Evolutionary conservation across 306 rosid species (phyloP).

Genomic region (Macrotyloma uniflorum): DNA sequence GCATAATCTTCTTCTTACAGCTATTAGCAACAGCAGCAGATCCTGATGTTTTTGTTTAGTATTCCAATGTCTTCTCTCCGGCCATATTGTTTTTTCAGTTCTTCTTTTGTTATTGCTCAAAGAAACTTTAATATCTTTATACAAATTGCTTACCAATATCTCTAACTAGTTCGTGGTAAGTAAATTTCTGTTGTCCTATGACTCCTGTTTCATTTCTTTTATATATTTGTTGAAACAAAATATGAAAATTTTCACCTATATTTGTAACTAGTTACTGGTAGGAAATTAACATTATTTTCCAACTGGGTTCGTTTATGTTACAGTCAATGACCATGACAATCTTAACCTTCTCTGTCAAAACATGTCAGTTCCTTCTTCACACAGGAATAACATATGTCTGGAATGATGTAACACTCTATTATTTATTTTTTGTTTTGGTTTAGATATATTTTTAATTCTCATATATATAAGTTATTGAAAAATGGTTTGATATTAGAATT

Average conservation of each 20-base stretch:
- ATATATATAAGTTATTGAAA: too few relatives aligned
- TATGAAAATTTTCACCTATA: conserved; percentile 29
- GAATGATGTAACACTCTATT: too few relatives aligned
- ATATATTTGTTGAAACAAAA: not conserved
- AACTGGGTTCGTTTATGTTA: too few relatives aligned
- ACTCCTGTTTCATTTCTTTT: conserved; percentile 17
- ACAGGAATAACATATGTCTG: too few relatives aligned
- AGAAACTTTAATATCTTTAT: conserved; percentile 20
- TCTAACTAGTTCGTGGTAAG: conserved; percentile 40
- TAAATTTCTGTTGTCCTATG: conserved; percentile 8
- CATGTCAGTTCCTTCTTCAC: too few relatives aligned
- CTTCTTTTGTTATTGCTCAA: not conserved
- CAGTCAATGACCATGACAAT: too few relatives aligned
- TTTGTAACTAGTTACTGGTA: conserved; percentile 29
- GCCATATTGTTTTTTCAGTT: not conserved
- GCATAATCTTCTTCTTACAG: conserved; percentile 31
- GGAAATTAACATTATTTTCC: not conserved
- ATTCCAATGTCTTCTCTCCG: conserved; percentile 10
- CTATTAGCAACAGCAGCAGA: conserved; percentile 22
- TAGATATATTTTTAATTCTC: too few relatives aligned
- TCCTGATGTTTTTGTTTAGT: conserved; percentile 14
- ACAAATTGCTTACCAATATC: conserved; percentile 39
- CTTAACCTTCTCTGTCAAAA: too few relatives aligned
- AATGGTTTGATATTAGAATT: too few relatives aligned
- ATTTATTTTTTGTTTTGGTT: too few relatives aligned